Evolutionary conservation across 352 stramenopile genomes (phyloP), one percentile per base, ranked within the genome.

Genomic region (Saprolegnia diclina): DNA sequence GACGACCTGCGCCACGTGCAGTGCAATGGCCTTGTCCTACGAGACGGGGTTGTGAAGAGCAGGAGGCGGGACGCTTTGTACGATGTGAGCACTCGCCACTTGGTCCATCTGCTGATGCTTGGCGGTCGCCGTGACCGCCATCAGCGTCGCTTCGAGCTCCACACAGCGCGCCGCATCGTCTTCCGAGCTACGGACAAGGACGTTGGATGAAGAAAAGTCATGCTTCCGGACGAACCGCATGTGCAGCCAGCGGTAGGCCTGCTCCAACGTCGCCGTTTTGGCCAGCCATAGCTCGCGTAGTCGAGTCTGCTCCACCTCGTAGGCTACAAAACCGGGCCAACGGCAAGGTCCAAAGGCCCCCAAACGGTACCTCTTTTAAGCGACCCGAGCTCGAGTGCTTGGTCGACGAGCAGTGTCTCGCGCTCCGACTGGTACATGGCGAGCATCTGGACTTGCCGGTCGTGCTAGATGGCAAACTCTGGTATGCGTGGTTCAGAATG

Each of bases 241-340:
- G n/a, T 54, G 46, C 24, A 54, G 24, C n/a, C 46, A 29, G 2
- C 24, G n/a, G 24, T 54, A 5, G 46, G 24, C 24, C n/a, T 29
- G 46, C 24, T 54, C 24, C 24, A 54, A 29, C n/a, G 46, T 29
- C n/a, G n/a, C 46, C 46, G 46, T 54, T 29, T 54, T 54, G 46
- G n/a, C 46, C n/a, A 29, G 5, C 46, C 46, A 54, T 5, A 29
- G n/a, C 5, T 54, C n/a, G 18, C 22, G 21, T 21, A 67, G 32
- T n/a, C 62, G 37, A 26, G 29, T 21, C n/a, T 57, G 62, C 62
- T 67, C 62, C 14, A 38, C 55, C 19, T 67, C 62, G 21, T 67
- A 67, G 19, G 62, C 62, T 67, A 57, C 50, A 59, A 5, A 13
- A 37, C 4, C 5, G 14, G 54, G 35, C 54, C 16, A 3, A 18